Base-by-base conservation (phyloP, 768 basidiomycete species). In the Leccinum barrowsii region DNA sequence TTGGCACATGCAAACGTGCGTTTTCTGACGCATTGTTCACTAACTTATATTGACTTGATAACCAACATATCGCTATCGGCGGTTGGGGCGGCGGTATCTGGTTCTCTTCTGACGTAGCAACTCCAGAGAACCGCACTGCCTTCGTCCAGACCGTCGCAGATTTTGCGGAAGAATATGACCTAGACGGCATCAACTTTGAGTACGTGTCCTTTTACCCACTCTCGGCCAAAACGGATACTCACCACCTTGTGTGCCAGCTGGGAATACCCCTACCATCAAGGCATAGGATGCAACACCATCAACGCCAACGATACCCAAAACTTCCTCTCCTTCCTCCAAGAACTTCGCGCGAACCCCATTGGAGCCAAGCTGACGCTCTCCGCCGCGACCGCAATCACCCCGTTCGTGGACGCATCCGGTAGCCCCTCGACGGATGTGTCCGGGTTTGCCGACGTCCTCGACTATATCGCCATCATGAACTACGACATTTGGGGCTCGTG, bases 191-290 rank as follows among this genome's bases (percentile, higher is more conserved):
- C 48, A 82, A 63, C 21, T 61, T 63, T 28, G 59, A 61, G 65
- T 68, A 50, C 13, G 66, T 37, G 1, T 19, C 15, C 5, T 19
- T 5, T 4, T 4, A 15, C 10, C 21, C 44, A 34, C 1, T 26
- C 1, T 28, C 11, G 3, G 11, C 32, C 0, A 6, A 1, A 37
- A 22, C 13, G 13, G 35, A 0, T 2, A 7, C 22, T 69, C 8
- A 69, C 5, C 11, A 0, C 11, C 7, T 15, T 7, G 30, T 79
- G 60, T 54, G 8, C 48, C 53, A 92, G 90, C 67, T 94, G 92
- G 92, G 92, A 95, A 73, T 93, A 88, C 67, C 92, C 93, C 2
- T 82, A 79, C 53, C 64, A 74, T 10, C 72, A 76, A 52, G 90
- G 91, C 28, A 76, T 86, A 2, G 82, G 82, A 1, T 89, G 87